phyloP scores from a whole-genome alignment of 139 green algal species.

The Micromonas commoda region DNA sequence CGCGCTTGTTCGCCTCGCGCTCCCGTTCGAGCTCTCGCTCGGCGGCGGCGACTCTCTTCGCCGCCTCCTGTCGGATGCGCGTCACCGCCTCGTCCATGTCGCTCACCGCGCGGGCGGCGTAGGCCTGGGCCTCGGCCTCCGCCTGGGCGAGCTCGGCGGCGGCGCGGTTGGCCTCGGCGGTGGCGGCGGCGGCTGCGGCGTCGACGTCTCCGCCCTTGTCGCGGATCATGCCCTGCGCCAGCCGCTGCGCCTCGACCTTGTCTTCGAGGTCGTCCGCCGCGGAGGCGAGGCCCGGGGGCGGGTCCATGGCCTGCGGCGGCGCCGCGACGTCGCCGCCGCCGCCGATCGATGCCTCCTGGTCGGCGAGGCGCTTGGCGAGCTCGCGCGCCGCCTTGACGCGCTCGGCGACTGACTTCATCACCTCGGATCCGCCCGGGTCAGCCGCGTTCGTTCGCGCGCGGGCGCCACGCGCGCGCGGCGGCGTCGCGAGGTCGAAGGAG shows the following conservation, averaged over 20 bases:
- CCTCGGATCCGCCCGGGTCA: too few relatives aligned
- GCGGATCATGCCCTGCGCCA: not conserved
- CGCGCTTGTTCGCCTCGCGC: not conserved
- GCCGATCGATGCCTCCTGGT: too few relatives aligned
- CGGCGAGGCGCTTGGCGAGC: not conserved
- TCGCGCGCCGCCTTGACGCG: not conserved
- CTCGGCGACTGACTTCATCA: not conserved
- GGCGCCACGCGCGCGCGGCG: too few relatives aligned
- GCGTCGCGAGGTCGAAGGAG: too few relatives aligned
- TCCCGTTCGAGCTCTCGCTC: not conserved
- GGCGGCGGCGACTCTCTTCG: not conserved
- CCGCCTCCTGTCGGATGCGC: not conserved
- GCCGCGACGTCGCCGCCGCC: too few relatives aligned
- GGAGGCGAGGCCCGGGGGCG: too few relatives aligned
- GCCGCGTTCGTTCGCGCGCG: too few relatives aligned
- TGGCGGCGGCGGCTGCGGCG: not conserved
- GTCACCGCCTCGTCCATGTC: not conserved
- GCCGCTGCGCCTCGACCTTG: too few relatives aligned
- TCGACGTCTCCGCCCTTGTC: not conserved
- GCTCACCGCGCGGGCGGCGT: not conserved
- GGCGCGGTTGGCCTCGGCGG: too few relatives aligned
- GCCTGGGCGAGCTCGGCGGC: not conserved
- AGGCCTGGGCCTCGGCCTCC: not conserved
- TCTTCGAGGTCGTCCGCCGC: too few relatives aligned
- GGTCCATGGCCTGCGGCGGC: too few relatives aligned